Base-by-base conservation (phyloP, 257 asterid species). In the Lantana camara region DNA sequence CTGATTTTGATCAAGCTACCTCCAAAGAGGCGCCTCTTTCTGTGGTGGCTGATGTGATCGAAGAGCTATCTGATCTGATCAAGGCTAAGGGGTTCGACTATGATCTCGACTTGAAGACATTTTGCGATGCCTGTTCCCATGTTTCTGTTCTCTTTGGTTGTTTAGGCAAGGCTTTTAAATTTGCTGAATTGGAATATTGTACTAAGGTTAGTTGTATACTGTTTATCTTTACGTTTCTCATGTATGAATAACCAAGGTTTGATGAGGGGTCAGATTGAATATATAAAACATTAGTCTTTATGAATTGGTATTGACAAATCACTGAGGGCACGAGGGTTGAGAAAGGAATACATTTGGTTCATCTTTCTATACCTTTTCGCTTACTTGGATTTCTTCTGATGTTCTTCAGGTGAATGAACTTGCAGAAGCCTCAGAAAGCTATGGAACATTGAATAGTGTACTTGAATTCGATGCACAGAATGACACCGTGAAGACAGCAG, bases 331-430 rank as follows among this genome's bases (percentile, higher is more conserved):
- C 32, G 32, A 27, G 5, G 32, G 4, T 27, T 27, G 2, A 27
- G 5, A 5, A 2, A 2, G 32, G 5, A 27, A 2, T 2, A 2
- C 2, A 27, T 27, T 27, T 27, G 2, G 2, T 27, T 27, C 32
- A 27, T 27, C 32, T 27, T 27, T 27, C 5, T 27, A 2, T 27
- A 27, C 32, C 32, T 27, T 27, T 27, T 27, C 2, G 32, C 32
- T 27, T 35, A 35, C 40, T 35, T 35, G 40, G 40, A 27, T 5
- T 27, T 35, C 7, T 5, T 2, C 4, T 9, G 11, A 56, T 38
- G 38, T 4, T 69, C 52, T 51, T 73, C 85, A 91, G 98, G 94
- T 91, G 40, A 81, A 57, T 45, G 79, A 75, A 78, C 95, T 91
- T 34, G 63, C 75, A 45, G 83, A 68, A 50, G 96, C 95, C 53